Evolutionary conservation across 176 grass and related monocot genomes (phyloP).

Genomic region (Secale cereale): DNA sequence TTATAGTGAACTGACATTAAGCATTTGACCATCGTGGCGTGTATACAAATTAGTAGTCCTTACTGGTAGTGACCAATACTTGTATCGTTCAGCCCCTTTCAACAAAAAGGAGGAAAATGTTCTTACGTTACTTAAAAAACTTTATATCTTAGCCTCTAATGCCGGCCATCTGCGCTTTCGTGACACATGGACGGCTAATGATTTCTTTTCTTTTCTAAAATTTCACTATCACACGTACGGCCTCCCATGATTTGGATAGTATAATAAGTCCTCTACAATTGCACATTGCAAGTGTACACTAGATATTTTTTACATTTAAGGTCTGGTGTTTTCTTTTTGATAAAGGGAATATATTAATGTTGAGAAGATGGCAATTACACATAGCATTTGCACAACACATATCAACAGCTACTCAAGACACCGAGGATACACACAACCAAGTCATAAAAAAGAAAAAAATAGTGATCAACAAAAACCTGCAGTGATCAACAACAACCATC

Average conservation of each 20-base stretch:
- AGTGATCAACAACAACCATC: too few relatives aligned
- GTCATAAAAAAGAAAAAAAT: too few relatives aligned
- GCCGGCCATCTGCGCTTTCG: conserved; percentile 23
- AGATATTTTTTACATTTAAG: not conserved
- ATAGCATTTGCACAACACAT: too few relatives aligned
- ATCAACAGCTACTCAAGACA: too few relatives aligned
- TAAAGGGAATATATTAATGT: too few relatives aligned
- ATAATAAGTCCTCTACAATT: not conserved
- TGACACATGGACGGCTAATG: conserved; percentile 20
- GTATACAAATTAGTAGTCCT: conserved; percentile 21
- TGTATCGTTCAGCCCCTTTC: conserved; percentile 23
- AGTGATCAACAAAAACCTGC: too few relatives aligned
- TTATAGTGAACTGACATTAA: not conserved
- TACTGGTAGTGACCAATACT: not conserved
- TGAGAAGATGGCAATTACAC: too few relatives aligned
- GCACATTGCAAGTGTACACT: not conserved
- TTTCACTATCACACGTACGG: conserved; percentile 46
- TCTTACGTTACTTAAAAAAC: not conserved
- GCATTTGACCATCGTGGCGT: not conserved
- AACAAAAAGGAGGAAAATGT: conserved; percentile 39
- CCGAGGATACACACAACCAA: too few relatives aligned
- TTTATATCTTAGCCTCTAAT: conserved; percentile 14
- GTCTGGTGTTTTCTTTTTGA: too few relatives aligned
- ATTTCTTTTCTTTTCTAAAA: not conserved
- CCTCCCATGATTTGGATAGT: conserved; percentile 13